Base-by-base conservation (phyloP, 495 filamentous ascomycete genomes). In the Xylaria intraflava region DNA sequence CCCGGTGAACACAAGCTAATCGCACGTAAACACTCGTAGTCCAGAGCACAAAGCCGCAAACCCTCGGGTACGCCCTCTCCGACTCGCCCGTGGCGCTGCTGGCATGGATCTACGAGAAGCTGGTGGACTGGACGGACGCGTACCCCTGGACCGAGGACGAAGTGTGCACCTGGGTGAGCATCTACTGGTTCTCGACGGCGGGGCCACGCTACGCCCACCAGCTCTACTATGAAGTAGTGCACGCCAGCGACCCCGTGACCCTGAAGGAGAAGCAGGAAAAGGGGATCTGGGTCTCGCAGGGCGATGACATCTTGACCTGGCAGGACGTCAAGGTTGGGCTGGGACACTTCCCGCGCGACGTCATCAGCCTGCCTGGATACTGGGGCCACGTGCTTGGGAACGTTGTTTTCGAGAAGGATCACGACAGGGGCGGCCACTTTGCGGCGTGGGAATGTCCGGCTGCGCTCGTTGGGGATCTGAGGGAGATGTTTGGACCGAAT, bases 361-460 rank as follows among this genome's bases (percentile, higher is more conserved):
- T 86, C 8, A 23, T 69, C 1, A 40, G 77, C 8, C 47, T 78
- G 36, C 84, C 83, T 8, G 62, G 53, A 14, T 57, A 58, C n/a
- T 85, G 79, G 76, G 74, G 67, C 0, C 56, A 66, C 31, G 71
- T 67, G 10, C 40, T 84, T 19, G 82, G 83, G 0, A 66, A 70
- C 2, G 66, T 87, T 0, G 79, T 84, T 2, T 76, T 69, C 38
- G 78, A 83, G 62, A 73, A 62, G n/a, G 57, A 71, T 24, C 68
- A 84, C 64, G 59, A 70, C 0, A 53, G 57, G 2, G 84, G 84
- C 1, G 84, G 84, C 0, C 84, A 88, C 64, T 87, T 87, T 64
- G 78, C 80, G 1, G 77, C 83, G 1, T 78, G 72, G 59, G 84
- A 87, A 55, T 55, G 60, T 22, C 82, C 84, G 3, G 69, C 82